Base-by-base conservation (phyloP, 805 yeast genomes). In the Scheffersomyces coipomensis region DNA sequence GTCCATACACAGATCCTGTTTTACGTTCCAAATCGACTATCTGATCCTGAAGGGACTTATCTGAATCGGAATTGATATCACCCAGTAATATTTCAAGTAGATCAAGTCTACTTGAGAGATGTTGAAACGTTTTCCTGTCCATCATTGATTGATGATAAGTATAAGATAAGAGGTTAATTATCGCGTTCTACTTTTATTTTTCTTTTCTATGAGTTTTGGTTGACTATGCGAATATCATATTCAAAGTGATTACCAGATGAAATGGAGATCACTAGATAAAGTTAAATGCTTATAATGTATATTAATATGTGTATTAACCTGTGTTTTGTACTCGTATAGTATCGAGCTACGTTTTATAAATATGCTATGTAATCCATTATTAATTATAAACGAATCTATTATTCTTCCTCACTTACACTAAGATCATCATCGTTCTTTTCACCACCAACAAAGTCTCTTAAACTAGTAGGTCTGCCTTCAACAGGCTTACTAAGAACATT, bases 381-480 rank as follows among this genome's bases (percentile, higher is more conserved):
- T n/a, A n/a, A n/a, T n/a, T n/a, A n/a, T n/a, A n/a, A n/a, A n/a
- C n/a, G n/a, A n/a, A 13, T 10, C 12, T 13, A 21, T 35, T 37
- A 39, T 31, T 53, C 58, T 36, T 63, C 72, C 38, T 64, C 71
- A 36, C 65, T 61, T 29, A 64, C 61, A 39, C 62, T 57, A 33
- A 45, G 32, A 38, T 53, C 60, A 30, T 56, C 62, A 22, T 53
- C 52, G 11, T 43, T 46, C n/a, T 44, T 50, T 10, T 43, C 46
- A 11, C 60, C 66, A 1, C 66, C 68, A 38, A 64, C 54, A 22
- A 64, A 52, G 30, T 64, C 69, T 29, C 70, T 56, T 40, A 68
- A 51, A 48, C 74, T 68, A 61, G 62, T 64, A 2, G 74, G 74
- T 42, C 54, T 64, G 5, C 38, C 38, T 3, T 16, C 13, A 16